phyloP scores from a whole-genome alignment of 1,284 basidiomycete genomes.

The Melampsora americana region DNA sequence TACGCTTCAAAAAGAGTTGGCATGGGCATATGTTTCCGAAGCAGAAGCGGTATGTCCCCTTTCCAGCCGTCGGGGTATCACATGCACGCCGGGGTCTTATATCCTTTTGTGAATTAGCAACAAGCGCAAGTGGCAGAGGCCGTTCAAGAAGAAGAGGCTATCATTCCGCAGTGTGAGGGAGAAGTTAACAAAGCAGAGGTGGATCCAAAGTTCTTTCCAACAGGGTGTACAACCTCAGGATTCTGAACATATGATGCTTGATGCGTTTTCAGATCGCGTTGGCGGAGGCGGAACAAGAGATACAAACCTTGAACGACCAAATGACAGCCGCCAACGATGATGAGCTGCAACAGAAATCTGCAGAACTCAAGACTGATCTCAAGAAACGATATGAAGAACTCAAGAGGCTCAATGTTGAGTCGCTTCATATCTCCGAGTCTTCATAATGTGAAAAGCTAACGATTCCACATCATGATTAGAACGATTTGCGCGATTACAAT shows the following conservation, averaged over 20 bases:
- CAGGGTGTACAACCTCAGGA: no score
- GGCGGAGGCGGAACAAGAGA: slow-evolving; percentile 40
- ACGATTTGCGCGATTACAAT: slow-evolving; percentile 19
- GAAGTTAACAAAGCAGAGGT: slow-evolving; percentile 58
- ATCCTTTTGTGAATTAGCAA: not conserved
- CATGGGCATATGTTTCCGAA: slow-evolving; percentile 79
- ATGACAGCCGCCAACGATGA: slow-evolving; percentile 3
- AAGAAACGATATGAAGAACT: slow-evolving; percentile 2
- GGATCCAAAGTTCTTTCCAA: not conserved
- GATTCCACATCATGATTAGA: not conserved
- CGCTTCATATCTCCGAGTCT: not conserved
- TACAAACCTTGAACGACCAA: not conserved
- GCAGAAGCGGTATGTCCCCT: slow-evolving; percentile 56
- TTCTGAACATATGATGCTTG: not conserved
- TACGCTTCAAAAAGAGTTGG: slow-evolving; percentile 73
- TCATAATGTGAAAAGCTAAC: not conserved
- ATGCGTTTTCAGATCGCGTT: slow-evolving; percentile 53
- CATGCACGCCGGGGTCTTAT: not conserved
- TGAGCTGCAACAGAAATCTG: not conserved
- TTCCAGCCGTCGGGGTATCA: not conserved
- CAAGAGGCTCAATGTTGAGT: not conserved
- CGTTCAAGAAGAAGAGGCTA: slow-evolving; percentile 24
- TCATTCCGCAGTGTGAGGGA: slow-evolving; percentile 52
- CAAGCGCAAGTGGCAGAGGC: not conserved
- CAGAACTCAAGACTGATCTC: not conserved